A percentile compares a stretch with the other conserved stretches of the same genome.
phyloP scores from a whole-genome alignment of 1,139 yeast genomes.

The Saccharomyces hybrid region DNA sequence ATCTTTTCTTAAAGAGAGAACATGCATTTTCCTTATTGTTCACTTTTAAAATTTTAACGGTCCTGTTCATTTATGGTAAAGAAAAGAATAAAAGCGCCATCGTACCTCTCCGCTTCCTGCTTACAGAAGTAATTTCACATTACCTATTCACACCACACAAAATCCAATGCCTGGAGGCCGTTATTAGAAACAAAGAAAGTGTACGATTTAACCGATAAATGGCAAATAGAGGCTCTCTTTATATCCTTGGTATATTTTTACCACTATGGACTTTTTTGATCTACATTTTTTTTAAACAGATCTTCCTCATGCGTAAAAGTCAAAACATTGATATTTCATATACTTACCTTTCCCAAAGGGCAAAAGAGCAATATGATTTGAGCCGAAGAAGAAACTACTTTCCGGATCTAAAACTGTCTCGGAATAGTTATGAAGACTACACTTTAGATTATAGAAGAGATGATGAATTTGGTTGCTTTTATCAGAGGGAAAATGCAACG shows the following conservation, averaged over 20 bases:
- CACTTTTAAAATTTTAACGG: neutral
- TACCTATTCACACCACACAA: neutral
- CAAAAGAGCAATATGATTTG: neutral
- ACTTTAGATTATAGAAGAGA: neutral
- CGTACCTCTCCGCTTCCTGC: neutral
- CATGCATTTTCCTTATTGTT: neutral
- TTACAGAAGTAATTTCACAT: neutral
- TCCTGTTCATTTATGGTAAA: neutral
- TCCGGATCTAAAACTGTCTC: conserved; percentile 34
- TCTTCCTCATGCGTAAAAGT: neutral
- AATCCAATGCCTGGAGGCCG: neutral
- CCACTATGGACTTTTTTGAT: neutral
- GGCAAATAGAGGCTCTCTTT: neutral
- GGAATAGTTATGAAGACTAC: conserved; percentile 36
- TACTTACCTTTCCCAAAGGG: neutral
- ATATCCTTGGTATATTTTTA: neutral
- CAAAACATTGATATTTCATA: neutral
- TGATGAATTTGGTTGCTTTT: neutral
- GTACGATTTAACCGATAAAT: neutral
- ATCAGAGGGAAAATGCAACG: conserved; percentile 48
- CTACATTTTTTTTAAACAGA: neutral
- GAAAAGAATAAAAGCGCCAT: neutral
- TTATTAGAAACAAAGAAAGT: neutral
- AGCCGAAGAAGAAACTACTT: neutral
- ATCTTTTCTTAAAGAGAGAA: neutral